These are phyloP conservation scores for Pleomassaria siparia DNA, from an alignment of 2,329 filamentous ascomycete species.

Conservation along the genomic window DNA sequence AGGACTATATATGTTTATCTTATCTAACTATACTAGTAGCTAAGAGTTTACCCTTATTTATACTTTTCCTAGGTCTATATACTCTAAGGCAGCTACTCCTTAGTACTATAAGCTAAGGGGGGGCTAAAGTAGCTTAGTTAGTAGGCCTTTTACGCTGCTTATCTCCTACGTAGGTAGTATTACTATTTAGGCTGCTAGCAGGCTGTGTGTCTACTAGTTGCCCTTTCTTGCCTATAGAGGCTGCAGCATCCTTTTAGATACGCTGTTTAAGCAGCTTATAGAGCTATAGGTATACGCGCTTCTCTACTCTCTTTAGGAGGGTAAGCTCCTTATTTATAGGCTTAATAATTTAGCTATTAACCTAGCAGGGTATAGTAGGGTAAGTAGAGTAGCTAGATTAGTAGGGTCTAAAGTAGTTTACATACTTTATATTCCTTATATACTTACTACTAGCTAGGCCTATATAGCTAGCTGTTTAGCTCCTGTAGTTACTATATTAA, in stretches of 20 bases:
- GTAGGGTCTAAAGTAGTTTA: not conserved
- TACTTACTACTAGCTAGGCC: not conserved
- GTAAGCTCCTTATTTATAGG: not conserved
- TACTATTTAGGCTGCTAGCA: no score
- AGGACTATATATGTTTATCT: no score
- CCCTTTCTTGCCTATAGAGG: not conserved
- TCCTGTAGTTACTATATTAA: no score
- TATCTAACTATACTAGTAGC: no score
- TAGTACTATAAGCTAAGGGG: no score
- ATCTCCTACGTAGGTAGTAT: no score
- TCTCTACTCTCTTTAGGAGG: not conserved
- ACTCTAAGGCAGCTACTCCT: no score
- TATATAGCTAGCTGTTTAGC: not conserved
- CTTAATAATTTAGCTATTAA: not conserved
- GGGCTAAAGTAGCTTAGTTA: no score
- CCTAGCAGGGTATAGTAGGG: not conserved
- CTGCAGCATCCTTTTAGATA: not conserved
- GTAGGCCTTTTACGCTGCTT: no score
- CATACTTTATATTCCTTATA: not conserved
- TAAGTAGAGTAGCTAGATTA: not conserved
- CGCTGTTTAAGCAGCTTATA: not conserved
- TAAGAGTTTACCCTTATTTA: no score
- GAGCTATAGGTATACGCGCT: not conserved
- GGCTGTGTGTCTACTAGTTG: no score
- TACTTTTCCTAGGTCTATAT: no score